Percentiles rank a stretch among this genome's conserved stretches.
phyloP scores from a whole-genome alignment of 2,329 filamentous ascomycete genomes.

The Tolypocladium paradoxum region DNA sequence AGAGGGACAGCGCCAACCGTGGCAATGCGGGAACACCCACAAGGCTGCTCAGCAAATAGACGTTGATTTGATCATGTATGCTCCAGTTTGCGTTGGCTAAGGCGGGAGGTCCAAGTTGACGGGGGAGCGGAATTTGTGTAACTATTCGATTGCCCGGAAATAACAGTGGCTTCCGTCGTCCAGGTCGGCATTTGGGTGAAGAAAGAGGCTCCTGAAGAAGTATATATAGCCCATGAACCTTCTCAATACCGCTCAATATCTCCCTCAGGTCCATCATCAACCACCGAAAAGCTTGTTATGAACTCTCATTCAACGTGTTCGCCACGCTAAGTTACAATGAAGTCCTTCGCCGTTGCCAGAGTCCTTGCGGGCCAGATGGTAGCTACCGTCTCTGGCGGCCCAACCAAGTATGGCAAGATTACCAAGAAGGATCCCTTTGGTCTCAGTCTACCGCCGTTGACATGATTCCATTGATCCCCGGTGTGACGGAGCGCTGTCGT shows the following conservation, averaged over 20 bases:
- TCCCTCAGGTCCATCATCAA: not conserved
- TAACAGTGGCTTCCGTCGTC: no score
- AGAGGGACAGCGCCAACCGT: no score
- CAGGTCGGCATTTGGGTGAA: no score
- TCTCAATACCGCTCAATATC: not conserved
- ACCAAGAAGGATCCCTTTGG: constrained; percentile 5
- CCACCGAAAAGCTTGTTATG: no score
- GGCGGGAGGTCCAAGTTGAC: no score
- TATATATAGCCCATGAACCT: not conserved
- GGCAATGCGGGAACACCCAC: no score
- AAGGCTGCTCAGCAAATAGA: no score
- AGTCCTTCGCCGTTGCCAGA: not conserved
- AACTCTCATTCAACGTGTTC: not conserved
- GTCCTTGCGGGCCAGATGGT: not conserved
- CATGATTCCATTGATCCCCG: constrained; percentile 47
- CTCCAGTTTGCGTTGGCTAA: no score
- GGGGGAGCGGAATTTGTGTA: no score
- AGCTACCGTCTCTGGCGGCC: not conserved
- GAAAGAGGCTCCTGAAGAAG: not conserved
- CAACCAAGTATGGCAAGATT: not conserved
- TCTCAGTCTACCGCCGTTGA: constrained; percentile 38
- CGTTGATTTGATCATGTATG: no score
- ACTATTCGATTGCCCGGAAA: no score
- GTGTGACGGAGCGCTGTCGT: constrained; percentile 44
- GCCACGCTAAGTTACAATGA: not conserved